These are phyloP conservation scores for Cladosporium sp. DNA, from an alignment of 2,329 filamentous ascomycete species.

Conservation along the genomic window DNA sequence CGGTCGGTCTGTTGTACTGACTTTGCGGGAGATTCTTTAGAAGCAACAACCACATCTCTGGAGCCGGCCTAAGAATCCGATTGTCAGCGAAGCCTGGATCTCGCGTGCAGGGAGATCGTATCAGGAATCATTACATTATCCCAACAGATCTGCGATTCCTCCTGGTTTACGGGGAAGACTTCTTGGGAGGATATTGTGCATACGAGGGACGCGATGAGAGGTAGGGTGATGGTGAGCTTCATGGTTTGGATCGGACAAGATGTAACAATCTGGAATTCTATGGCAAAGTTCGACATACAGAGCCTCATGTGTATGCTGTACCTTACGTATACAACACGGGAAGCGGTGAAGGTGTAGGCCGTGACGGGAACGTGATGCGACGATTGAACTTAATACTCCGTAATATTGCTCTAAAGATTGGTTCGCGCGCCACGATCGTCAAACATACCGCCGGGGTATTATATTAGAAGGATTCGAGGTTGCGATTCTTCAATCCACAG, in stretches of 20 bases:
- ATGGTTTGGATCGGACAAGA: not conserved
- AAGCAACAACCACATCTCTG: not conserved
- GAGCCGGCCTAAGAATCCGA: not conserved
- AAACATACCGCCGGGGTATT: not conserved
- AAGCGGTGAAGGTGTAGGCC: not conserved
- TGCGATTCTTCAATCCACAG: too few species aligned
- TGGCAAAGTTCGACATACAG: too few species aligned
- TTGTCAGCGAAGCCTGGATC: not conserved
- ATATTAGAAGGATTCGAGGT: not conserved
- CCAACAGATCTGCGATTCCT: not conserved
- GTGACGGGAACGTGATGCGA: not conserved
- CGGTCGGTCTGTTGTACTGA: not conserved
- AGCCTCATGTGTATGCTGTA: not conserved
- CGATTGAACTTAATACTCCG: not conserved
- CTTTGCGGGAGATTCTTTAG: not conserved
- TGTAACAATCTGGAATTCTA: not conserved
- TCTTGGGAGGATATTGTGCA: not conserved
- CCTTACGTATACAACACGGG: not conserved
- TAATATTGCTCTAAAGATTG: not conserved
- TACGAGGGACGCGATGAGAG: not conserved
- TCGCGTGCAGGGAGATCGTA: not conserved
- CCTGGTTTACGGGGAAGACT: not conserved
- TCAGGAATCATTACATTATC: not conserved
- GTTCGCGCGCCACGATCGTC: not conserved
- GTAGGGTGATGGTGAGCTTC: not conserved